Evolutionary conservation across 1,284 basidiomycete species (phyloP).

Genomic region (Sanghuangporus weigelae): DNA sequence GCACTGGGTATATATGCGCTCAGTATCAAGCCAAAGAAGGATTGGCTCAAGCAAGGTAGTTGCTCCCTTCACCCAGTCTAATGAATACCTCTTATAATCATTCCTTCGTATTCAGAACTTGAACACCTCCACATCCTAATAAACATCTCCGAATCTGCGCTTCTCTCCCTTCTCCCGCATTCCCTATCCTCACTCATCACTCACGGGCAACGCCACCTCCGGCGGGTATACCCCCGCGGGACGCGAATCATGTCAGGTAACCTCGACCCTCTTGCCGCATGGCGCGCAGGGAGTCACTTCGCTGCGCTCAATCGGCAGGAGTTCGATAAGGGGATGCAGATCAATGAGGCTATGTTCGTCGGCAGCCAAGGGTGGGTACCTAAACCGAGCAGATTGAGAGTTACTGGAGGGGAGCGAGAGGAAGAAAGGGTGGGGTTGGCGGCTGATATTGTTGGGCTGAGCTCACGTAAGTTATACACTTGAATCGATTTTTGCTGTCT

Average conservation of each 20-base stretch:
- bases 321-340: constrained; percentile 41
- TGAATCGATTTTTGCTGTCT: not conserved
- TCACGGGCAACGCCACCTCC: constrained; percentile 41
- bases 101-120: constrained; percentile 27
- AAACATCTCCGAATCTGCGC: constrained; percentile 54
- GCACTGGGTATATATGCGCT: constrained; percentile 50
- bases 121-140: constrained; percentile 42
- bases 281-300: constrained; percentile 58
- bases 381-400: constrained; percentile 35
- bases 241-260: constrained; percentile 53
- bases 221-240: constrained; percentile 56
- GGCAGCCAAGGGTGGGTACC: constrained; percentile 53
- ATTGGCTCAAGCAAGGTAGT: constrained; percentile 39
- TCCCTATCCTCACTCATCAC: constrained; percentile 31
- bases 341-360: constrained; percentile 62
- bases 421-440: constrained; percentile 26
- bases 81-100: constrained; percentile 9
- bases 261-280: constrained; percentile 47
- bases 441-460: constrained; percentile 40
- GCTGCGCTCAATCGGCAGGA: constrained; percentile 62
- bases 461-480: constrained; percentile 35
- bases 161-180: constrained; percentile 36
- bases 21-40: constrained; percentile 50
- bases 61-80: not conserved
- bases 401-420: constrained; percentile 21